Conservation (phyloP, 2,329 filamentous ascomycete genomes). For the Aspergillus candidus region DNA sequence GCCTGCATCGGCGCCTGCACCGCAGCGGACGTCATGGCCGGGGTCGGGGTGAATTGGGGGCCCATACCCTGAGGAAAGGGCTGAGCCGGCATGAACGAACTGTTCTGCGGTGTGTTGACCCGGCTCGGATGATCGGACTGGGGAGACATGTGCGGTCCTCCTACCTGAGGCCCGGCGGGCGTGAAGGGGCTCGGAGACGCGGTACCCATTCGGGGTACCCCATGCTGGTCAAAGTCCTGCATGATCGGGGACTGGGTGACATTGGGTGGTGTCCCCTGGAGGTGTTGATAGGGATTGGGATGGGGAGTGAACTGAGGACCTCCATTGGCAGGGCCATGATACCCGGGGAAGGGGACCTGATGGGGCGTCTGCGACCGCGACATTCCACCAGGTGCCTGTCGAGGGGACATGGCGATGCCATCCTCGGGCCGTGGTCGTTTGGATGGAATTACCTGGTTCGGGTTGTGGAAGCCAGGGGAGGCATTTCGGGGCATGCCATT, state of each 20-base stretch:
- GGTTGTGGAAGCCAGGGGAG: conserved; percentile 70
- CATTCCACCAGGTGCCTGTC: conserved; percentile 65
- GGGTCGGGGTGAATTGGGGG: conserved; percentile 38
- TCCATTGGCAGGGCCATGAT: conserved; percentile 58
- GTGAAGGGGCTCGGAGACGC: conserved; percentile 90
- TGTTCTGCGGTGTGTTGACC: conserved; percentile 65
- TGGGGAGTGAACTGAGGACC: conserved; percentile 55
- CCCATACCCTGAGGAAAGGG: conserved; percentile 35
- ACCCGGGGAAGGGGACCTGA: conserved; percentile 66
- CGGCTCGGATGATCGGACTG: conserved; percentile 66
- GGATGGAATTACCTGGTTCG: conserved; percentile 78
- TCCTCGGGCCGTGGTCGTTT: conserved; percentile 85
- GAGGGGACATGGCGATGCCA: conserved; percentile 74
- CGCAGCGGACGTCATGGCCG: conserved; percentile 35
- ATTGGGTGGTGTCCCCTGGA: conserved; percentile 74
- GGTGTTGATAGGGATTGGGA: conserved; percentile 70
- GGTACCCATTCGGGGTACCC: conserved; percentile 76
- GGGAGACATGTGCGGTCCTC: conserved; percentile 62
- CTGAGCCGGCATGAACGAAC: conserved; percentile 56
- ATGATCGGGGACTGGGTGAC: conserved; percentile 91
- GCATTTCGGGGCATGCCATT: conserved; percentile 79
- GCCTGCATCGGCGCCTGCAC: conserved; percentile 39
- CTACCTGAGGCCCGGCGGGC: conserved; percentile 66
- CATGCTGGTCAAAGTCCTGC: conserved; percentile 61
- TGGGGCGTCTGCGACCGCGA: conserved; percentile 92